Evolutionary conservation across 345 rosid species (phyloP), one percentile per base, ranked within the genome.

Genomic region (Camelina neglecta): DNA sequence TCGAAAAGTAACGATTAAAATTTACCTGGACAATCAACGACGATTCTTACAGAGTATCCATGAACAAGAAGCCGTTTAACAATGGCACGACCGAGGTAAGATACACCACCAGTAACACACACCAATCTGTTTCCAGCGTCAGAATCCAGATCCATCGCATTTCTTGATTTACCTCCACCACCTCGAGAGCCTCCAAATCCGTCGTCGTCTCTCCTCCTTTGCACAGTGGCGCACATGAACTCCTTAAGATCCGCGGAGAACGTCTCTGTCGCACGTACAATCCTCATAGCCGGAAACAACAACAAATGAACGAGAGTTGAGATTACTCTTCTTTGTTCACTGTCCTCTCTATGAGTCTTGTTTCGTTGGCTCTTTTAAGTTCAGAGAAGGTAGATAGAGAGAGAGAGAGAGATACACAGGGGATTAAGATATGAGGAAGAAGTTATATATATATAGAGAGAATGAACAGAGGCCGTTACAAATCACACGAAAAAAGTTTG

Each of bases 21-120:
- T 0, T 58, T 65, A 88, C 93, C 97, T 83, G 72, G 80, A 60
- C 68, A 86, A 21, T 86, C 87, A 33, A 92, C 86, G 44, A 86
- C 75, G 84, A 92, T 84, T 24, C 91, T 80, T 8, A 92, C 90
- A 13, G 88, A 84, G 88, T 86, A 89, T 2, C 93, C 88, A 45
- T 87, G 90, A 24, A 80, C 79, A 63, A 92, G 69, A 65, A 92
- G 90, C 7, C 81, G 73, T 56, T 86, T 79, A 48, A 88, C 96
- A 71, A 92, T 33, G 79, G 95, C 90, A 1, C 90, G 80, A 35
- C 93, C 96, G 0, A 89, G 36, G 77, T 82, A 89, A 7, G 97
- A 92, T 51, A 85, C 85, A 4, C 96, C 96, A n/a, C 93, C 87
- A 4, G 96, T 92, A 44, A 92, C 92, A 64, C 90, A 89, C n/a